Percentiles rank a stretch among this genome's conserved stretches.
phyloP scores from a whole-genome alignment of 257 asterid species.

The Penstemon newberryi region DNA sequence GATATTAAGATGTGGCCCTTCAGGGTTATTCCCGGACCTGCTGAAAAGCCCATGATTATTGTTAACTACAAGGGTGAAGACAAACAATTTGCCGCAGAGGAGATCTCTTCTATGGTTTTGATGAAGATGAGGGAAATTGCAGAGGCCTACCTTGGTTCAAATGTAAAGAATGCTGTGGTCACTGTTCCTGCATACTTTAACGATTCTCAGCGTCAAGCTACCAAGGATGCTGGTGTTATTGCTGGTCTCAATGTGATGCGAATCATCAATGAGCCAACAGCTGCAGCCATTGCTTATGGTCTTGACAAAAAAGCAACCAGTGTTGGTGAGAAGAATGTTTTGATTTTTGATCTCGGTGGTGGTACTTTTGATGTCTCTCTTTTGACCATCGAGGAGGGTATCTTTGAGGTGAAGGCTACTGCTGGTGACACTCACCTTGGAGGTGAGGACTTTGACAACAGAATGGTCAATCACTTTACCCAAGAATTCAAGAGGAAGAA shows the following conservation, averaged over 20 bases:
- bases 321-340: slow-evolving; percentile 54
- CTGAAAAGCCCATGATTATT: slow-evolving; percentile 50
- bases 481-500: slow-evolving; percentile 35
- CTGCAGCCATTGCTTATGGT: slow-evolving; percentile 59
- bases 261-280: slow-evolving; percentile 55
- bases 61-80: slow-evolving; percentile 57
- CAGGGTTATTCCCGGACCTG: slow-evolving; percentile 46
- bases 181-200: slow-evolving; percentile 59
- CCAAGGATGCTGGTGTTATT: slow-evolving; percentile 58
- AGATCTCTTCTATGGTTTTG: slow-evolving; percentile 56
- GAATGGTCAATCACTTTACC: slow-evolving; percentile 36
- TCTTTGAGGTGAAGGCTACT: slow-evolving; percentile 62
- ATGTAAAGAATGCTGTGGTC: slow-evolving; percentile 51
- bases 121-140: slow-evolving; percentile 61
- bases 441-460: slow-evolving; percentile 41
- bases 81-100: slow-evolving; percentile 59
- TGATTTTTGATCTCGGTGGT: slow-evolving; percentile 60
- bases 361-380: slow-evolving; percentile 63
- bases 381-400: slow-evolving; percentile 60
- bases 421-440: slow-evolving; percentile 70
- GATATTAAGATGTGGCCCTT: slow-evolving; percentile 61
- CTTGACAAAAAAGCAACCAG: slow-evolving; percentile 63
- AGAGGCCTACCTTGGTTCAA: slow-evolving; percentile 48
- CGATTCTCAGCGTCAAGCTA: slow-evolving; percentile 57
- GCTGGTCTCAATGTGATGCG: slow-evolving; percentile 55